A percentile compares a stretch with the other conserved stretches of the same genome.
Evolutionary conservation across 1,284 basidiomycete species (phyloP).

Genomic region (Irpex rosettiformis): DNA sequence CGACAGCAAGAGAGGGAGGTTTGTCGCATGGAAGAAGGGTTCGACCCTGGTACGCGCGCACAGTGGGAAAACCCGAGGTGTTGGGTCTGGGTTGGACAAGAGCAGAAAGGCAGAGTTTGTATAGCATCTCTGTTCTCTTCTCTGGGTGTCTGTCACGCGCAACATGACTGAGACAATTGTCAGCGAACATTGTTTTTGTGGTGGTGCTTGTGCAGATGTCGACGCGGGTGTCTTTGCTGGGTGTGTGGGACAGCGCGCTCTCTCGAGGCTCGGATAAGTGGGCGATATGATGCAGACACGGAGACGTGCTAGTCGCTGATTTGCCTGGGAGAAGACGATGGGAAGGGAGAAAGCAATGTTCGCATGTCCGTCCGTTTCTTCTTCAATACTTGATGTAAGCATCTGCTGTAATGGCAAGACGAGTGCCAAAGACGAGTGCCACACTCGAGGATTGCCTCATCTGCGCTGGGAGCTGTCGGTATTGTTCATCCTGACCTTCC

Average conservation of each 20-base stretch:
- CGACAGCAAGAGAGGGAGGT: background rate
- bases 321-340: background rate
- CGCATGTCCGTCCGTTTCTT: slow-evolving; percentile 5
- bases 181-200: background rate
- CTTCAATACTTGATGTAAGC: background rate
- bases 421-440: background rate
- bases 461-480: background rate
- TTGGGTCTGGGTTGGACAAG: background rate
- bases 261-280: slow-evolving; percentile 1
- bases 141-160: background rate
- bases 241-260: background rate
- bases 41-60: background rate
- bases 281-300: slow-evolving; percentile 3
- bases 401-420: background rate
- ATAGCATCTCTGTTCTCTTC: background rate
- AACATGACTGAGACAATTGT: background rate
- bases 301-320: slow-evolving; percentile 1
- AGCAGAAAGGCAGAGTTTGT: slow-evolving; percentile 6
- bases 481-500: background rate
- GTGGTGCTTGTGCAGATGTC: too few species aligned
- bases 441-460: background rate
- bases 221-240: background rate
- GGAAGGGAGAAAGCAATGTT: background rate
- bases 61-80: background rate
- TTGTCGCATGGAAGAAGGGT: background rate